Percentiles rank a stretch among this genome's conserved stretches.
Evolutionary conservation across 1,284 basidiomycete genomes (phyloP).

Genomic region (Pterulicium gracile): DNA sequence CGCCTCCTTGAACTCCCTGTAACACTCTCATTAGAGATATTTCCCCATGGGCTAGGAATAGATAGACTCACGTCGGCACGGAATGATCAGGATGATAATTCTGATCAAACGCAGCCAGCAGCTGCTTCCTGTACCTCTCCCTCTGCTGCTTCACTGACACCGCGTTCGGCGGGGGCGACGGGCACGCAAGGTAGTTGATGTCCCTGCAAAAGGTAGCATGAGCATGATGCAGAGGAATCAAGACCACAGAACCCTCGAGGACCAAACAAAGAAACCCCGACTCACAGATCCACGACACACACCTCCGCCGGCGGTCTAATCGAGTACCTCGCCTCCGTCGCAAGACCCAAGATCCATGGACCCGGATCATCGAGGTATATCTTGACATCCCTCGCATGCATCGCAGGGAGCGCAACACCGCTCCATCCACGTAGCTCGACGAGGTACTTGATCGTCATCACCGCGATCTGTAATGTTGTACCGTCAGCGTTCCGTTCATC

Average conservation of each 20-base stretch:
- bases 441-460: conserved; percentile 84
- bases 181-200: conserved; percentile 83
- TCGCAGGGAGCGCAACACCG: conserved; percentile 75
- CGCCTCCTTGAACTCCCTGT: conserved; percentile 87
- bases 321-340: conserved; percentile 78
- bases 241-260: too few species aligned
- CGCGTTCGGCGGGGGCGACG: conserved; percentile 68
- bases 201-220: conserved; percentile 39
- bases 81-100: conserved; percentile 79
- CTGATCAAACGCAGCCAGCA: conserved; percentile 72
- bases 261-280: conserved; percentile 14
- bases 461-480: conserved; percentile 56
- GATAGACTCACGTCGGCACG: conserved; percentile 53
- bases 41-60: conserved; percentile 1
- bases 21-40: conserved; percentile 8
- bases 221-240: conserved; percentile 3
- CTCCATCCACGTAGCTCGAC: conserved; percentile 93
- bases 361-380: conserved; percentile 84
- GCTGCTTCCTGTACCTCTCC: conserved; percentile 72
- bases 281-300: conserved; percentile 83
- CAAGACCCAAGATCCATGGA: conserved; percentile 90
- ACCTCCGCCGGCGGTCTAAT: conserved; percentile 71
- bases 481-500: too few species aligned
- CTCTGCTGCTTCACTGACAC: conserved; percentile 76
- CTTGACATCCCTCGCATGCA: conserved; percentile 84